Evolutionary conservation across 2,329 filamentous ascomycete species (phyloP).

Genomic region (Stagonosporopsis vannaccii): DNA sequence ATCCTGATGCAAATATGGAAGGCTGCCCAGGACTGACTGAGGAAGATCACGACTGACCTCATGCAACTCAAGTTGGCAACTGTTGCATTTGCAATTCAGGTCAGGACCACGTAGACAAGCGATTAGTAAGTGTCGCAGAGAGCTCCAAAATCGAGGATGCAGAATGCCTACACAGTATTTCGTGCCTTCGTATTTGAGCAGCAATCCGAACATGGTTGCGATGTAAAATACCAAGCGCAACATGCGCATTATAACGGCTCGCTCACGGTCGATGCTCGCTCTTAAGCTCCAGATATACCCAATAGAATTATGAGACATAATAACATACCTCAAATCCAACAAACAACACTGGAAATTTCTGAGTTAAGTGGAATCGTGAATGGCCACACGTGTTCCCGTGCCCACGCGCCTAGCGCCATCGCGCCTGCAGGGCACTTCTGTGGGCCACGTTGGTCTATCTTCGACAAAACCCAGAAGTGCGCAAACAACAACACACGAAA

Average conservation of each 20-base stretch:
- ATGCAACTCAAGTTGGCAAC: neutral
- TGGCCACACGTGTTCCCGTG: constrained; percentile 36
- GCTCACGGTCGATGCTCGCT: neutral
- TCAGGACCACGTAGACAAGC: neutral
- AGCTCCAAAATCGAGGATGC: neutral
- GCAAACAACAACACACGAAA: neutral
- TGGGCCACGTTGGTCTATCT: constrained; percentile 19
- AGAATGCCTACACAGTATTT: neutral
- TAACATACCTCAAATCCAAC: neutral
- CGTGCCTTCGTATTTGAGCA: neutral
- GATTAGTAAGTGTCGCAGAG: constrained; percentile 8
- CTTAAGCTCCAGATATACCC: neutral
- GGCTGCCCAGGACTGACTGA: constrained; percentile 88
- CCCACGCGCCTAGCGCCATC: constrained; percentile 32
- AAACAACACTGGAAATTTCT: neutral
- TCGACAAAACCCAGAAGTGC: constrained; percentile 1
- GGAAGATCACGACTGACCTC: constrained; percentile 74
- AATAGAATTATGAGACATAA: neutral
- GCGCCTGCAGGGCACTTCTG: constrained; percentile 14
- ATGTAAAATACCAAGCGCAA: neutral
- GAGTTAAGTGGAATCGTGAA: neutral
- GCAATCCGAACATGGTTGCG: neutral
- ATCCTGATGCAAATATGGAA: constrained; percentile 77
- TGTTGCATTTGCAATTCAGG: neutral
- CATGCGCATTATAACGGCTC: neutral